A percentile compares a stretch with the other conserved stretches of the same genome.
These are phyloP conservation scores for Alnus glutinosa DNA, from an alignment of 306 rosid genomes.

Conservation along the genomic window DNA sequence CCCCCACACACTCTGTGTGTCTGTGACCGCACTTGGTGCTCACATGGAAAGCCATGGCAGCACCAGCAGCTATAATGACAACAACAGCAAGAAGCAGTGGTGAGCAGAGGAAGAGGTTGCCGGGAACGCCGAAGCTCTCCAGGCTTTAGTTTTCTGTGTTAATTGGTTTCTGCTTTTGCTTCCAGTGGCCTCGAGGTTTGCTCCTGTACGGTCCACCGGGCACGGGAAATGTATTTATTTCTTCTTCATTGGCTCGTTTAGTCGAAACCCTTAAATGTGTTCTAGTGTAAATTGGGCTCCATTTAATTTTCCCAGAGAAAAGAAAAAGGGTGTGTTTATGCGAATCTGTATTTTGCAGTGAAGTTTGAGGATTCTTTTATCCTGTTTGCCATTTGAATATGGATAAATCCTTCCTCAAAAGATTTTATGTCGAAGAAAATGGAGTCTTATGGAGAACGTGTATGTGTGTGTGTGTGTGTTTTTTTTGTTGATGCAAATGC, in stretches of 20 bases:
- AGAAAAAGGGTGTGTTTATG: not conserved
- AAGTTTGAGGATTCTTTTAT: not conserved
- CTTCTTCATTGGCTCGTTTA: not conserved
- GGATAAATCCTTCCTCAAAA: not conserved
- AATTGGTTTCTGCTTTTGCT: constrained; percentile 23
- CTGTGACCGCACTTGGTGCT: too few relatives aligned
- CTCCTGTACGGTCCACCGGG: constrained; percentile 91
- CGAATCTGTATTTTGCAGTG: not conserved
- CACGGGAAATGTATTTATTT: constrained; percentile 73
- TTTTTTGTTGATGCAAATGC: not conserved
- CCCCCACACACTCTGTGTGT: too few relatives aligned
- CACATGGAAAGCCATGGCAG: constrained; percentile 37
- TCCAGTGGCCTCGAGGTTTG: constrained; percentile 88
- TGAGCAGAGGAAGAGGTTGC: constrained; percentile 76
- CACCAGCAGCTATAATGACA: constrained; percentile 16
- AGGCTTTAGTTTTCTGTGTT: constrained; percentile 20
- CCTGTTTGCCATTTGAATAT: not conserved
- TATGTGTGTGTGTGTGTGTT: not conserved
- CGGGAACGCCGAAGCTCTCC: constrained; percentile 71
- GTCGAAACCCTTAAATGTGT: not conserved
- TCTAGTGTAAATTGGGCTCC: not conserved
- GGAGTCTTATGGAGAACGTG: not conserved
- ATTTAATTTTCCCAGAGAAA: not conserved
- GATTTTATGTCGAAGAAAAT: not conserved
- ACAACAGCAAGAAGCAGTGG: constrained; percentile 29